Evolutionary conservation across 2,329 filamentous ascomycete species (phyloP).

Genomic region (Orbilia quercus): DNA sequence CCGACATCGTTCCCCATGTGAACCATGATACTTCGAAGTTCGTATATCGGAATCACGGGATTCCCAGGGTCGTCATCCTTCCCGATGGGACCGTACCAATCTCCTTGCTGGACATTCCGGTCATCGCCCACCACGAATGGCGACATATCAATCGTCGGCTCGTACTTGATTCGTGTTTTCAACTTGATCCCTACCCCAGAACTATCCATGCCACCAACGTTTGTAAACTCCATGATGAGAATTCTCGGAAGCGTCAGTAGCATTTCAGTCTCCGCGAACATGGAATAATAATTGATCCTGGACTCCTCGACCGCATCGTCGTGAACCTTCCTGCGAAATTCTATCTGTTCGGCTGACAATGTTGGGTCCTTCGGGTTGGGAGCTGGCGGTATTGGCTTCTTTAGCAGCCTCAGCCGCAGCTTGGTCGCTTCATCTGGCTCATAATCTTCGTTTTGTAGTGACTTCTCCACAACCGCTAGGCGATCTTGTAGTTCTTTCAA

Average conservation of each 20-base stretch:
- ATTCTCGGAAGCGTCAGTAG: constrained; percentile 25
- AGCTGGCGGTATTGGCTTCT: background rate
- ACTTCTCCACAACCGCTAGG: background rate
- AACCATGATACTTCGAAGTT: constrained; percentile 29
- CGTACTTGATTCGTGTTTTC: constrained; percentile 7
- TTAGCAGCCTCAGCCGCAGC: background rate
- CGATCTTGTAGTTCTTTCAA: constrained; percentile 6
- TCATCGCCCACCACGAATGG: constrained; percentile 13
- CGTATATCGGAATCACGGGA: constrained; percentile 9
- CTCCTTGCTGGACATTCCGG: background rate
- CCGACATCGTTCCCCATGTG: constrained; percentile 1
- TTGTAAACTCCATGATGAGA: constrained; percentile 23
- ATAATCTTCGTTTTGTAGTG: constrained; percentile 1
- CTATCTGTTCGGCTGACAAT: background rate
- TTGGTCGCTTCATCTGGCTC: constrained; percentile 4
- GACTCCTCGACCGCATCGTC: background rate
- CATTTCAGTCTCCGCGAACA: constrained; percentile 12
- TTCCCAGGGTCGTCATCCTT: constrained; percentile 10
- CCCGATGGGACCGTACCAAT: background rate
- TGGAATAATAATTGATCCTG: constrained; percentile 17
- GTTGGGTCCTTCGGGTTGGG: constrained; percentile 2
- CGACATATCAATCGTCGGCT: constrained; percentile 15
- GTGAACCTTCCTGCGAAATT: background rate
- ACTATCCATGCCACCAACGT: constrained; percentile 7
- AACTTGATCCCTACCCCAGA: background rate